Conservation (phyloP, 306 rosid species). For the Cucurbita pepo region DNA sequence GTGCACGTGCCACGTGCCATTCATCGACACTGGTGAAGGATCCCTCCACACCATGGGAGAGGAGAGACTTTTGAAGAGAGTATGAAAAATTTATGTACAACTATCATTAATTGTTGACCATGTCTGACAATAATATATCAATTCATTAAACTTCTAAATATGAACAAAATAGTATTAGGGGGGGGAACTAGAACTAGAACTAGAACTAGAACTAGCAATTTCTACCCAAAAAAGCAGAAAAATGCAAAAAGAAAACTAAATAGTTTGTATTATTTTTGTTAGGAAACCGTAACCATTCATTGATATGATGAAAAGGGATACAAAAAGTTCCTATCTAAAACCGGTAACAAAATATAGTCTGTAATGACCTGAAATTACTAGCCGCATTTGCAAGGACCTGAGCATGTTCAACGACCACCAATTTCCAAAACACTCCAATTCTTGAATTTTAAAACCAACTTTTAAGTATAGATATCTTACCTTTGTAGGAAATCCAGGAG, state of each 20-base stretch:
- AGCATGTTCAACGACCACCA: not conserved
- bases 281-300: no score
- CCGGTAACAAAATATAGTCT: not conserved
- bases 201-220: not conserved
- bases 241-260: not conserved
- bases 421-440: not conserved
- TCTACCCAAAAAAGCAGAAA: not conserved
- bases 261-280: no score
- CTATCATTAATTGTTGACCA: not conserved
- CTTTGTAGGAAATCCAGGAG: slow-evolving; percentile 88
- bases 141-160: no score
- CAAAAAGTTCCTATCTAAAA: no score
- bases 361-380: not conserved
- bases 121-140: no score
- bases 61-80: not conserved
- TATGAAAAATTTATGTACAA: not conserved
- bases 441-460: not conserved
- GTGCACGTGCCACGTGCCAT: not conserved
- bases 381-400: not conserved
- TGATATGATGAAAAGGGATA: no score
- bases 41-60: not conserved
- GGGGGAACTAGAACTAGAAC: no score
- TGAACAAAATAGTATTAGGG: no score
- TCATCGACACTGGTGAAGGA: not conserved
- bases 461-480: slow-evolving; percentile 16